A percentile compares a stretch with the other conserved stretches of the same genome.
These are phyloP conservation scores for Aspergillus sclerotioniger DNA, from an alignment of 495 filamentous ascomycete species.

Conservation along the genomic window DNA sequence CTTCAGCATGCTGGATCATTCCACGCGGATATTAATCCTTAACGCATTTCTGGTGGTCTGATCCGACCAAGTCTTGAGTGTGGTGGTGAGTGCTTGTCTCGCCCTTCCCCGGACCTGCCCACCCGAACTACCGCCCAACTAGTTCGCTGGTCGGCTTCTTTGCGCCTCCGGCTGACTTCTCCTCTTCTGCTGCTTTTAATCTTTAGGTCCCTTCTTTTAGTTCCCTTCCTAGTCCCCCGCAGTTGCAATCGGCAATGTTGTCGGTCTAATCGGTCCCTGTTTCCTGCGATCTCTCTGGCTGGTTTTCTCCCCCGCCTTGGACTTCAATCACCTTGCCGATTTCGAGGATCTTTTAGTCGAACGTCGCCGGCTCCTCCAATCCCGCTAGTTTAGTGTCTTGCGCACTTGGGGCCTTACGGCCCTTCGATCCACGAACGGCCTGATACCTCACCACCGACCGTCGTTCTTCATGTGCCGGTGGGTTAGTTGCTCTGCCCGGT, in stretches of 20 bases:
- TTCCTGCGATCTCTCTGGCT: background rate
- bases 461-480: constrained; percentile 28
- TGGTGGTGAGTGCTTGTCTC: background rate
- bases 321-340: background rate
- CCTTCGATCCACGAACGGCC: constrained; percentile 3
- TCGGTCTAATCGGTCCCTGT: background rate
- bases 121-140: background rate
- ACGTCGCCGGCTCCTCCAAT: background rate
- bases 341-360: background rate
- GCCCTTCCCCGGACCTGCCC: background rate
- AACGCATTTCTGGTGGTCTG: background rate
- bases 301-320: background rate
- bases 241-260: background rate
- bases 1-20: background rate
- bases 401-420: constrained; percentile 13
- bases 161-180: background rate
- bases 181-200: background rate
- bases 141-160: background rate
- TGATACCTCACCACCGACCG: constrained; percentile 1
- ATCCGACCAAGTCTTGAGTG: background rate
- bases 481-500: constrained; percentile 15
- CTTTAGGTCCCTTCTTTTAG: constrained; percentile 1
- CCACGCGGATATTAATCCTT: background rate
- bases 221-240: background rate
- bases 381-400: background rate